These are phyloP conservation scores for Ascosphaera apis DNA, from an alignment of 2,329 filamentous ascomycete species.

Conservation along the genomic window DNA sequence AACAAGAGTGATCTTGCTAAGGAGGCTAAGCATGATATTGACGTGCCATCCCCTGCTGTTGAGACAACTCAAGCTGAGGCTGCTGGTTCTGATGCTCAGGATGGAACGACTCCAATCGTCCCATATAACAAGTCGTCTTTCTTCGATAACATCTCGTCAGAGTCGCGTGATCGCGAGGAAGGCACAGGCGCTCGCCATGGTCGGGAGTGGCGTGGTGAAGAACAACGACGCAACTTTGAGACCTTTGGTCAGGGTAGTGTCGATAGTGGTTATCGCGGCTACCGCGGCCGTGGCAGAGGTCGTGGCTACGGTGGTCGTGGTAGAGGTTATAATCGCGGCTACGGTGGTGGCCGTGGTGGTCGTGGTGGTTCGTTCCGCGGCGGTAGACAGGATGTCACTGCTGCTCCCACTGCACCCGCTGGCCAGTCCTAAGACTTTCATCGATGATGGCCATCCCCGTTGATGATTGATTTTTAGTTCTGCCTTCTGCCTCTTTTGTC, in stretches of 20 bases:
- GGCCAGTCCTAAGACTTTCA: no score
- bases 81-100: conserved; percentile 18
- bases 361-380: conserved; percentile 24
- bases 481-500: no score
- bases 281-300: conserved; percentile 45
- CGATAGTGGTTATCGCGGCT: conserved; percentile 62
- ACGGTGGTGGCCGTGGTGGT: conserved; percentile 19
- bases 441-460: background rate
- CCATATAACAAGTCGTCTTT: conserved; percentile 93
- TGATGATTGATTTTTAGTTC: no score
- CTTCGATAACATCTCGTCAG: conserved; percentile 96
- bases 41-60: conserved; percentile 44
- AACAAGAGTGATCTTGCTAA: conserved; percentile 73
- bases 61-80: conserved; percentile 27
- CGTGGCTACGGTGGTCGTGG: conserved; percentile 26
- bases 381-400: no score
- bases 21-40: conserved; percentile 71
- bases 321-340: conserved; percentile 23
- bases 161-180: conserved; percentile 70
- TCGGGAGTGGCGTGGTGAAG: conserved; percentile 73
- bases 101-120: conserved; percentile 22
- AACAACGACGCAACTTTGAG: conserved; percentile 89
- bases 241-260: conserved; percentile 95
- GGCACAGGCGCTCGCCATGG: conserved; percentile 47
- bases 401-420: no score